A percentile compares a stretch with the other conserved stretches of the same genome.
Evolutionary conservation across 2,329 filamentous ascomycete species (phyloP).

Genomic region (Phymatotrichopsis omnivora): DNA sequence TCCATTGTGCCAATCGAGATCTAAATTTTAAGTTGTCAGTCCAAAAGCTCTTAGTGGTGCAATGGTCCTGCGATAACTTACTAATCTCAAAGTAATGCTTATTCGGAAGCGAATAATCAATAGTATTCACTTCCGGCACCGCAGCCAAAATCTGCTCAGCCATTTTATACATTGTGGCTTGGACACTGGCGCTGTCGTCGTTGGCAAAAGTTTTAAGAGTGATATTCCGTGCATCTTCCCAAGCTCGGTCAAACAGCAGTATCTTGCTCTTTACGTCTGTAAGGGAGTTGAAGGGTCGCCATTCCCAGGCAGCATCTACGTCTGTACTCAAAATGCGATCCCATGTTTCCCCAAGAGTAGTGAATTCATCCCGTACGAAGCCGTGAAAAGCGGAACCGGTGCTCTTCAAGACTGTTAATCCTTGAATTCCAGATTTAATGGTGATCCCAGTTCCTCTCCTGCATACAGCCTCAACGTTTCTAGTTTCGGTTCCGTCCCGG

Average conservation of each 20-base stretch:
- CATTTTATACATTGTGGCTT: constrained; percentile 99
- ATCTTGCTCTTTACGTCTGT: constrained; percentile 55
- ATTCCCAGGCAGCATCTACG: constrained; percentile 77
- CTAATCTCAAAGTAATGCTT: constrained; percentile 98
- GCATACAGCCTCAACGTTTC: constrained; percentile 66
- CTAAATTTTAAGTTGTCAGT: constrained; percentile 40
- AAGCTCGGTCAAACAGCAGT: constrained; percentile 67
- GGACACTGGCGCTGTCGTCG: constrained; percentile 85
- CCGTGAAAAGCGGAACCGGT: constrained; percentile 94
- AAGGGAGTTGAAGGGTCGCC: constrained; percentile 60
- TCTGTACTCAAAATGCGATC: constrained; percentile 93
- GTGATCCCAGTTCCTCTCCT: constrained; percentile 59
- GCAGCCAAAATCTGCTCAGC: constrained; percentile 69
- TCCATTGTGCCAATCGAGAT: constrained; percentile 93
- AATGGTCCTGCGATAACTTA: constrained; percentile 40
- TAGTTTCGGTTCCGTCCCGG: constrained; percentile 78
- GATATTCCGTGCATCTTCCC: constrained; percentile 64
- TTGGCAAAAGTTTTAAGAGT: constrained; percentile 87
- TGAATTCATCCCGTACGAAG: constrained; percentile 88
- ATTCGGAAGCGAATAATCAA: constrained; percentile 82
- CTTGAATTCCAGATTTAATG: constrained; percentile 67
- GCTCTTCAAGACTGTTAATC: constrained; percentile 85
- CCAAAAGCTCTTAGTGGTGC: too few relatives aligned
- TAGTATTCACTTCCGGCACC: constrained; percentile 59
- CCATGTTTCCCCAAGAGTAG: constrained; percentile 79